Percentiles rank a stretch among this genome's conserved stretches.
Conservation (phyloP, 176 grass and related monocot genomes). For the Triticum aestivum region DNA sequence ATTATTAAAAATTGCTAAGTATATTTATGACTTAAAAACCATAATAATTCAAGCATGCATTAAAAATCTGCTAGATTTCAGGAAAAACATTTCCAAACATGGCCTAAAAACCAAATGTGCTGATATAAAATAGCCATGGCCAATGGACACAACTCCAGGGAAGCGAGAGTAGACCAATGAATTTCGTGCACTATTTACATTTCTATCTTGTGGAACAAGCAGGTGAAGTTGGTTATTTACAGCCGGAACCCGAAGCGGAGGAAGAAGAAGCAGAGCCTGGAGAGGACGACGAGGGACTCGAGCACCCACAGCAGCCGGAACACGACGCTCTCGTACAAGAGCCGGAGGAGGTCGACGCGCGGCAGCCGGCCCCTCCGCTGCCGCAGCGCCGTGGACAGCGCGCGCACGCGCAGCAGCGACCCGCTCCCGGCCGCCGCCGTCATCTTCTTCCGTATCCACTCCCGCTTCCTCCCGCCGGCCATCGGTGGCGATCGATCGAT, state of each 20-base stretch:
- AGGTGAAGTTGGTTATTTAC: not conserved
- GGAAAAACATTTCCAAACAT: too few species aligned
- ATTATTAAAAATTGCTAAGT: too few species aligned
- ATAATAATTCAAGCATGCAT: too few species aligned
- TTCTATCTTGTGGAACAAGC: too few species aligned
- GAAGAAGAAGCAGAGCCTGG: slow-evolving; percentile 59
- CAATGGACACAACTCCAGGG: too few species aligned
- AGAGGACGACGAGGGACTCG: slow-evolving; percentile 46
- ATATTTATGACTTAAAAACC: too few species aligned
- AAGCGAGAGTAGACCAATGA: too few species aligned
- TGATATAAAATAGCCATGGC: too few species aligned
- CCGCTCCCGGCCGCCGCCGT: not conserved
- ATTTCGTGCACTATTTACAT: too few species aligned
- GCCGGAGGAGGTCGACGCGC: not conserved
- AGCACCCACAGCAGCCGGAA: slow-evolving; percentile 51
- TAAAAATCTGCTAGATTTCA: too few species aligned
- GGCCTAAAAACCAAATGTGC: too few species aligned
- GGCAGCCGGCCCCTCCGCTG: slow-evolving; percentile 10
- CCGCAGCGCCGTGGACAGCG: slow-evolving; percentile 27
- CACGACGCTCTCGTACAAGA: slow-evolving; percentile 33
- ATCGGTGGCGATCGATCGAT: not conserved
- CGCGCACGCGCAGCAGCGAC: slow-evolving; percentile 21
- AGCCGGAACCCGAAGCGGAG: slow-evolving; percentile 51
- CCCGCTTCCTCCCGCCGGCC: slow-evolving; percentile 40
- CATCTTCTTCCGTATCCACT: slow-evolving; percentile 47